Percentiles rank a stretch among this genome's conserved stretches.
Evolutionary conservation across 2,329 filamentous ascomycete species (phyloP).

Genomic region (Fusarium xylarioides): DNA sequence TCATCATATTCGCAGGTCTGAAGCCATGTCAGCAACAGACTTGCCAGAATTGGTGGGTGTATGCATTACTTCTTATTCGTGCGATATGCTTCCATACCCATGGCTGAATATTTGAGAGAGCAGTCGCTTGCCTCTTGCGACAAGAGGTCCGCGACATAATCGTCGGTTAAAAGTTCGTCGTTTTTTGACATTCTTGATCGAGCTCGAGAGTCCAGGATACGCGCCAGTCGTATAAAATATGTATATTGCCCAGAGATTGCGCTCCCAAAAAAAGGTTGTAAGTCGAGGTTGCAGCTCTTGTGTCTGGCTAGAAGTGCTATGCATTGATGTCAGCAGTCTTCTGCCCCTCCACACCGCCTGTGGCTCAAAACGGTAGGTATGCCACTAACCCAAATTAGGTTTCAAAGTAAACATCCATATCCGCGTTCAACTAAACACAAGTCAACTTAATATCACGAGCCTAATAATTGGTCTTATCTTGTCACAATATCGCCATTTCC

Average conservation of each 20-base stretch:
- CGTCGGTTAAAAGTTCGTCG: conserved; percentile 71
- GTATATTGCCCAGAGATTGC: background rate
- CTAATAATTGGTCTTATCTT: background rate
- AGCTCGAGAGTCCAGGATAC: background rate
- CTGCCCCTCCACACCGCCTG: conserved; percentile 37
- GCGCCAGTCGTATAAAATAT: background rate
- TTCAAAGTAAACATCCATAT: conserved; percentile 53
- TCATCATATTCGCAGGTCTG: conserved; percentile 75
- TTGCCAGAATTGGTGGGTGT: conserved; percentile 3
- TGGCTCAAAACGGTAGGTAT: background rate
- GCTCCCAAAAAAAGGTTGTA: background rate
- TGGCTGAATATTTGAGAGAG: conserved; percentile 76
- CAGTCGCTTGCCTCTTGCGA: conserved; percentile 80
- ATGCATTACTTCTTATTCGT: conserved; percentile 56
- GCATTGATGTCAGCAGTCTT: conserved; percentile 27
- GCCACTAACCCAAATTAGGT: conserved; percentile 43
- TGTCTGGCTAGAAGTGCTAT: background rate
- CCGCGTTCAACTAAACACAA: conserved; percentile 9
- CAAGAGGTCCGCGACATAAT: conserved; percentile 82
- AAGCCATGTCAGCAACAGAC: conserved; percentile 31
- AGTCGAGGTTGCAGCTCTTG: background rate
- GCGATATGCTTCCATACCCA: conserved; percentile 75
- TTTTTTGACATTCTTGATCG: conserved; percentile 51
- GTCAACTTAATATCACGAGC: background rate
- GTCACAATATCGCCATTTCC: background rate